Evolutionary conservation across 331 rosid genomes (phyloP).

Genomic region (Dryas integrifolia): DNA sequence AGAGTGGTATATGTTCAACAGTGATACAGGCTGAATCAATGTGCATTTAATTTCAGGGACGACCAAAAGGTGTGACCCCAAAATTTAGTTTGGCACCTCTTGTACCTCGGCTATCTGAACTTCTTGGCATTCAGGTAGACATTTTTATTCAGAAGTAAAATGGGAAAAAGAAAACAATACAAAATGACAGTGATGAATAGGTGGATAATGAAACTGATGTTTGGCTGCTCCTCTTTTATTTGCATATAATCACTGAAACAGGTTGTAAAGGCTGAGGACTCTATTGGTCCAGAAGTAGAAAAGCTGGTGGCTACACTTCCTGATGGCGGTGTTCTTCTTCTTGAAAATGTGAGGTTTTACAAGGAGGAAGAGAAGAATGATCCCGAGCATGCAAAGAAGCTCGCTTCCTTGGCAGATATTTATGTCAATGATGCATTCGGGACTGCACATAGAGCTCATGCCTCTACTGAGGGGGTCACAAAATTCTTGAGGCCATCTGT

Average conservation of each 20-base stretch:
- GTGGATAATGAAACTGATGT: constrained; percentile 12
- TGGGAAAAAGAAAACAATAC: neutral
- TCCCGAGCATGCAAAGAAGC: constrained; percentile 93
- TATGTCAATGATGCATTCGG: constrained; percentile 98
- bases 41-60: constrained; percentile 61
- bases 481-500: constrained; percentile 95
- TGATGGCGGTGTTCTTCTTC: constrained; percentile 87
- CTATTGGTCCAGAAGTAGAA: constrained; percentile 91
- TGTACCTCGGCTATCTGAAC: constrained; percentile 86
- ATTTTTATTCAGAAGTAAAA: neutral
- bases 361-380: constrained; percentile 98
- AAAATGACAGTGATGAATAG: constrained; percentile 1
- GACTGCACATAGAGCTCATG: constrained; percentile 99
- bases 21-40: constrained; percentile 14
- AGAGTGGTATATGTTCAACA: neutral
- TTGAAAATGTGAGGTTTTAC: constrained; percentile 96
- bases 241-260: constrained; percentile 31
- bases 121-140: constrained; percentile 75
- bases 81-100: constrained; percentile 96
- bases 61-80: constrained; percentile 97
- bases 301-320: constrained; percentile 81
- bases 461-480: constrained; percentile 99
- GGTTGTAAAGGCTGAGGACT: constrained; percentile 95
- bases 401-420: constrained; percentile 86
- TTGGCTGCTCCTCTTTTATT: constrained; percentile 16